phyloP scores from a whole-genome alignment of 345 rosid genomes.

The Lenwebbia sp. region DNA sequence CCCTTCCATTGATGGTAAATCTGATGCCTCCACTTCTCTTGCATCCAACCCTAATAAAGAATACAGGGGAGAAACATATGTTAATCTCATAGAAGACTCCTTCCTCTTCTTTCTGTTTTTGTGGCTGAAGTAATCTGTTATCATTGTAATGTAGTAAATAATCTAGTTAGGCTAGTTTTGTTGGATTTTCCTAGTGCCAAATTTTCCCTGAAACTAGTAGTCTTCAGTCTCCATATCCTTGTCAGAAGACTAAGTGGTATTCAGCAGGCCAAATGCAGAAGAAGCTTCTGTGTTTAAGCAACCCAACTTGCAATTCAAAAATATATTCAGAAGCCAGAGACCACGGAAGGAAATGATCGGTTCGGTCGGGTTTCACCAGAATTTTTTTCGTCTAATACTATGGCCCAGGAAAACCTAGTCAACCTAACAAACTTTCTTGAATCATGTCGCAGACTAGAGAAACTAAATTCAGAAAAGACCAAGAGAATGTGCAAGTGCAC shows the following conservation, averaged over 20 bases:
- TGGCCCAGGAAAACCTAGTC: background rate
- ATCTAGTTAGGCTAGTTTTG: background rate
- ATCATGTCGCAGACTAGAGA: background rate
- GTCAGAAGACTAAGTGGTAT: background rate
- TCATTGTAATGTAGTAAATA: background rate
- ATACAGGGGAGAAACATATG: background rate
- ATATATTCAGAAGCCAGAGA: background rate
- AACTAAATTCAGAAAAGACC: background rate
- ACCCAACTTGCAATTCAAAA: background rate
- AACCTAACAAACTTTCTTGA: background rate
- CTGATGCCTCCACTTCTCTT: constrained; percentile 58
- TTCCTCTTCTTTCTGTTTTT: background rate
- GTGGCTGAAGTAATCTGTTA: background rate
- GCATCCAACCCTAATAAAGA: constrained; percentile 41
- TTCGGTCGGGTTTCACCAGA: background rate
- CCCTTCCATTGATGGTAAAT: constrained; percentile 54
- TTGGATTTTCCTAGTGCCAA: background rate
- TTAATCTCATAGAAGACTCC: background rate
- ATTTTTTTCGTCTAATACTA: background rate
- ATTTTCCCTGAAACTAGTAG: background rate
- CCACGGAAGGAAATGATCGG: background rate
- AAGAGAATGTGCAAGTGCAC: background rate
- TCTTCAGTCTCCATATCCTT: background rate
- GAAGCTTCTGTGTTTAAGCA: background rate
- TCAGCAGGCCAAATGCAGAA: background rate